phyloP scores from a whole-genome alignment of 225 moss, liverwort and hornwort genomes.

The Anthoceros angustus region DNA sequence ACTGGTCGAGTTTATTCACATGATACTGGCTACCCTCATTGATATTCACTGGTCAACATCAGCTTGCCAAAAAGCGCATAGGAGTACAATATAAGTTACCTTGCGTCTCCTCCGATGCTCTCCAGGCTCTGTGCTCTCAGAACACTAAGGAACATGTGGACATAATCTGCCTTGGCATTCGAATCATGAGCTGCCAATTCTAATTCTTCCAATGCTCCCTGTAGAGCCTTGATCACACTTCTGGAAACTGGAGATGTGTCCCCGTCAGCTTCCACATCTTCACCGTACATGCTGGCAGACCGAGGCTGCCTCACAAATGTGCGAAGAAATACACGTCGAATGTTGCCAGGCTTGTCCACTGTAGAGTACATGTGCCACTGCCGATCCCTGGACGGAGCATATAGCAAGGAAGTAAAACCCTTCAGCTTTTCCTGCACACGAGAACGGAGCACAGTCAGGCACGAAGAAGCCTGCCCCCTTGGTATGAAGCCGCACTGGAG shows the following conservation, averaged over 20 bases:
- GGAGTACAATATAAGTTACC: background rate
- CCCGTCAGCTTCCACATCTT: conserved; percentile 9
- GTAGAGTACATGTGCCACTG: conserved; percentile 89
- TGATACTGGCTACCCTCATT: background rate
- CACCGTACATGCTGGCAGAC: conserved; percentile 18
- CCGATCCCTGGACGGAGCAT: conserved; percentile 80
- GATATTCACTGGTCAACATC: background rate
- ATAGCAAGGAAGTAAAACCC: conserved; percentile 55
- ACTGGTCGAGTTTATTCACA: background rate
- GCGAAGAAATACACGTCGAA: conserved; percentile 58
- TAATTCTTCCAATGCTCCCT: conserved; percentile 75
- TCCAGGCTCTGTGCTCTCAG: conserved; percentile 60
- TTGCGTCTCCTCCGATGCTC: conserved; percentile 11
- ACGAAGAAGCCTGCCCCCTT: too few relatives aligned
- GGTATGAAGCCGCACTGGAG: too few relatives aligned
- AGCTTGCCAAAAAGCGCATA: background rate
- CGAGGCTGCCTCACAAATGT: conserved; percentile 63
- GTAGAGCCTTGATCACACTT: conserved; percentile 47
- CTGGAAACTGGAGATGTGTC: conserved; percentile 15
- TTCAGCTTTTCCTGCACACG: conserved; percentile 64
- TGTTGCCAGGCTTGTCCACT: conserved; percentile 43
- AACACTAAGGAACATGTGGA: conserved; percentile 80
- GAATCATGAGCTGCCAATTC: conserved; percentile 63
- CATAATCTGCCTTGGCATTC: conserved; percentile 58
- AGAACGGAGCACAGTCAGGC: background rate